Base-by-base conservation (phyloP, 1,284 basidiomycete genomes). In the Moesziomyces sp. region DNA sequence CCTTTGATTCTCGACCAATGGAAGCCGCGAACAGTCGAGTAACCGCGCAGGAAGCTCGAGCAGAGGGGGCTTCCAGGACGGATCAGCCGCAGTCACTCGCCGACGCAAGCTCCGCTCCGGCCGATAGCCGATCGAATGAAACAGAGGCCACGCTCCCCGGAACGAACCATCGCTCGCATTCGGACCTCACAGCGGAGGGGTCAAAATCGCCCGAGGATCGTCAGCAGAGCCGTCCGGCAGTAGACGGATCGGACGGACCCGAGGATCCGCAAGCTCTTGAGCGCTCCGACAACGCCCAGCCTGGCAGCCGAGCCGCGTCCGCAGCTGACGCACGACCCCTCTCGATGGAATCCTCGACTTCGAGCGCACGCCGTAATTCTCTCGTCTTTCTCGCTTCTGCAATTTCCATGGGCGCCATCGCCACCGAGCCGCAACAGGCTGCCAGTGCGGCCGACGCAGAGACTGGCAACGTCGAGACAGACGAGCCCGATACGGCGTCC, bases 301-400 rank as follows among this genome's bases (percentile, higher is more conserved):
- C 50, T 8, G 24, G 48, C 19, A 9, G 13, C 6, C 52, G 18
- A 28, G 46, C 52, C 8, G 48, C 23, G 8, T 16, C 26, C 16
- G 52, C 40, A 18, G 35, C 52, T 13, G 40, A 56, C 1, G 50
- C 58, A 23, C 63, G 64, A 26, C 64, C 70, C 1, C 57, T 46
- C 4, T 70, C 72, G 46, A 63, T 67, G 38, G 59, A 70, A 8
- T 74, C 72, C 13, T 46, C 35, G n/a, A 62, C 62, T 5, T 74
- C 72, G 7, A 70, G 62, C 38, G 46, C 55, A 5, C 35, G 48
- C 35, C 54, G 66, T 9, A 49, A 56, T 23, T 74, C 72, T 1
- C 49, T 74, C 18, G 66, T 67, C 26, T 74, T 74, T 40, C 61
- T 74, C 14, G 72, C 72, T 2, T 66, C 72, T 14, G 72, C 67